Evolutionary conservation across 768 basidiomycete species (phyloP).

Genomic region (Podaxis rugospora): DNA sequence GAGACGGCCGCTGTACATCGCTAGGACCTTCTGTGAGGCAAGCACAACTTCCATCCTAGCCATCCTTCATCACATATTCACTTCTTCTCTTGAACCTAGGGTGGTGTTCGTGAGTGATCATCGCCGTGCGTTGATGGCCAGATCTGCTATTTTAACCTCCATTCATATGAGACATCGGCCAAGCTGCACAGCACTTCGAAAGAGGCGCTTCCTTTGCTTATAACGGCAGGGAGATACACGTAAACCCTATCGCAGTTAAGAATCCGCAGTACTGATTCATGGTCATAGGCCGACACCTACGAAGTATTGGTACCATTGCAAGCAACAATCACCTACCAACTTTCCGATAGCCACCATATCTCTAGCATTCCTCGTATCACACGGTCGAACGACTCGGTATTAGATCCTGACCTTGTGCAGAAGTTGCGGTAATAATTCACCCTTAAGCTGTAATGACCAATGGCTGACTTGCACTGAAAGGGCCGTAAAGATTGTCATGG

Average conservation of each 20-base stretch:
- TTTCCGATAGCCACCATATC: constrained; percentile 11
- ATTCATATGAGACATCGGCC: constrained; percentile 15
- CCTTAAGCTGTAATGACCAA: not conserved
- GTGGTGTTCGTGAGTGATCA: constrained; percentile 4
- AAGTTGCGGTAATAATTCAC: constrained; percentile 2
- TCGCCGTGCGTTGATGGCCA: not conserved
- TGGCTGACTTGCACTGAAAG: not conserved
- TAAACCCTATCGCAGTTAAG: not conserved
- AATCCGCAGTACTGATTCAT: not conserved
- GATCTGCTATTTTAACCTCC: constrained; percentile 6
- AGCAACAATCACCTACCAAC: constrained; percentile 15
- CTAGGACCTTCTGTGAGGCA: constrained; percentile 20
- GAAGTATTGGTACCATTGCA: constrained; percentile 20
- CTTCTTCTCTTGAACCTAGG: not conserved
- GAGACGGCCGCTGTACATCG: constrained; percentile 17
- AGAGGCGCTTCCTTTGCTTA: constrained; percentile 20
- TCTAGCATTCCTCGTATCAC: constrained; percentile 15
- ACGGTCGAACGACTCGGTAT: not conserved
- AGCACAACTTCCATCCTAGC: not conserved
- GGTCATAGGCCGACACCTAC: constrained; percentile 16
- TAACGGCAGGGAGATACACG: constrained; percentile 19
- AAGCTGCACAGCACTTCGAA: constrained; percentile 18
- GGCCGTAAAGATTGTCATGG: constrained; percentile 18
- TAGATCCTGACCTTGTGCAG: not conserved
- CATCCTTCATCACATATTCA: not conserved